Evolutionary conservation across 139 green algal genomes (phyloP), one percentile per base, ranked within the genome.

Genomic region (Cymbomonas tetramitiformis): DNA sequence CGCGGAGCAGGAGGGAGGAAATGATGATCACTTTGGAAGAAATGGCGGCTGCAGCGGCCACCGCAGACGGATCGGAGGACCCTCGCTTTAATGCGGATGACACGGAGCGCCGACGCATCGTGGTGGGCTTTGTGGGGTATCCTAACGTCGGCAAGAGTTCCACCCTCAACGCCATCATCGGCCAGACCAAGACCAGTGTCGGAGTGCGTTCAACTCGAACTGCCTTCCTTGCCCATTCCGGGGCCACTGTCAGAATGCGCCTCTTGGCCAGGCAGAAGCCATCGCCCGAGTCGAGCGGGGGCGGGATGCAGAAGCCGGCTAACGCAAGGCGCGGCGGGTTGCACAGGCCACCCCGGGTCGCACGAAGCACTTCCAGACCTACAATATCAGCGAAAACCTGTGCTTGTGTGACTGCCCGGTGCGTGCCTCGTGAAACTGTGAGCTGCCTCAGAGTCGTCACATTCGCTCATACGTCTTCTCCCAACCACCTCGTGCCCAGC

Each of bases 321-420:
- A n/a, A n/a, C n/a, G n/a, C n/a, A n/a, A n/a, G n/a, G n/a, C n/a
- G n/a, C n/a, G n/a, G n/a, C n/a, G n/a, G n/a, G n/a, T n/a, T n/a
- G n/a, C n/a, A n/a, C n/a, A n/a, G 28, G 65, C 89, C 4, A 98
- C 91, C 3, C 90, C 90, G 0, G 90, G 90, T 61, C 97, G 96
- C 67, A 98, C 90, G 24, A 98, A 98, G 74, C 92, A 98, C 71
- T 98, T 98, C 59, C 90, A 96, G 76, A 98, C 90, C 24, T 78
- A 98, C 1, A 77, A 83, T 31, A 70, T 98, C 21, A 79, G 61
- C 1, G 62, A 68, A 1, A 15, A 34, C 2, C 56, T 96, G 31
- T 81, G 73, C 49, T 77, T 95, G 5, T 94, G 83, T 46, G 86
- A 95, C 41, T 94, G 86, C 73, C 86, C 86, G 2, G n/a, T n/a